phyloP scores from a whole-genome alignment of 345 rosid genomes.

The Melaleuca quinquenervia region DNA sequence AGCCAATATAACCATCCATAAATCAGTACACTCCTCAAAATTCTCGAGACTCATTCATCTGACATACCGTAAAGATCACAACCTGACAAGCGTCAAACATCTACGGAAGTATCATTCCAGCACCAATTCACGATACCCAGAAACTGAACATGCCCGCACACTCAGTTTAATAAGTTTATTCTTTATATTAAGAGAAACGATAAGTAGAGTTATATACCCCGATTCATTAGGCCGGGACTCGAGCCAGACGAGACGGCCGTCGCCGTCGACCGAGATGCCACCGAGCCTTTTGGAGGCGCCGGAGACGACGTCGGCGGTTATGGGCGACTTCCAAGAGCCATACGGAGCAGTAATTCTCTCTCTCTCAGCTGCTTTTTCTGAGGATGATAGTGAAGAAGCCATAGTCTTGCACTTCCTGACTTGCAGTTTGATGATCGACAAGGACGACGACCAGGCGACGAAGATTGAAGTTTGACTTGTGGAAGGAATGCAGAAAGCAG shows the following conservation, averaged over 20 bases:
- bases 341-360: conserved; percentile 52
- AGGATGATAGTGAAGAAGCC: conserved; percentile 38
- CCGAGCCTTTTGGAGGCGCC: conserved; percentile 78
- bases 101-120: neutral
- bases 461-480: neutral
- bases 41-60: neutral
- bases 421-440: neutral
- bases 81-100: neutral
- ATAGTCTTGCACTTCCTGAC: conserved; percentile 5
- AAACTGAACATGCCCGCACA: neutral
- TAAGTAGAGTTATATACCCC: conserved; percentile 25
- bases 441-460: neutral
- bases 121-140: neutral
- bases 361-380: neutral
- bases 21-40: neutral
- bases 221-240: conserved; percentile 84
- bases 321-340: conserved; percentile 93
- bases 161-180: neutral
- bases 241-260: conserved; percentile 65
- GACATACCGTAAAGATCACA: neutral
- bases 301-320: conserved; percentile 77
- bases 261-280: conserved; percentile 59
- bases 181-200: neutral
- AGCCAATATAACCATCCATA: neutral
- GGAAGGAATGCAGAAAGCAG: conserved; percentile 1